These are phyloP conservation scores for Boeremia exigua DNA, from an alignment of 2,329 filamentous ascomycete species.

Conservation along the genomic window DNA sequence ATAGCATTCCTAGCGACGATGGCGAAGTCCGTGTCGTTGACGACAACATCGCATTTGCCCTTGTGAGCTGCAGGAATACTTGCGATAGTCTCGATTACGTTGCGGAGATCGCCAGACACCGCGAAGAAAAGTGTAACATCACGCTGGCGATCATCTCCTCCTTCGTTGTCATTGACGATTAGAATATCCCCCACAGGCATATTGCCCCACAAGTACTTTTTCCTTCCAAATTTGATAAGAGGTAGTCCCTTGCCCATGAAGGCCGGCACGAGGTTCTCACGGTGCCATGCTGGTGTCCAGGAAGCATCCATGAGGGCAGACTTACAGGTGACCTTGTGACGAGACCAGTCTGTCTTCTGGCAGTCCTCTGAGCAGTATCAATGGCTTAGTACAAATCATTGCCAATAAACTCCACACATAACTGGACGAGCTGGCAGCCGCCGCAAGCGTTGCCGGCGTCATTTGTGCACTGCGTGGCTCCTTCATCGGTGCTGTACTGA, in stretches of 20 bases:
- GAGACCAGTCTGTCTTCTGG: no score
- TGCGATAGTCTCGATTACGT: constrained; percentile 51
- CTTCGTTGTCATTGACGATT: constrained; percentile 30
- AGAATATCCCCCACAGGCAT: constrained; percentile 51
- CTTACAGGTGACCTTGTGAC: no score
- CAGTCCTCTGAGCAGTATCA: no score
- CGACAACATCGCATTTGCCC: constrained; percentile 22
- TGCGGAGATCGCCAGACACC: constrained; percentile 55
- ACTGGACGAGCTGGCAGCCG: no score
- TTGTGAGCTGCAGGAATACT: constrained; percentile 40
- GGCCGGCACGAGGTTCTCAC: background rate
- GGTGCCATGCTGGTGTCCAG: background rate
- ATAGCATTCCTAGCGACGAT: constrained; percentile 52
- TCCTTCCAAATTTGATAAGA: background rate
- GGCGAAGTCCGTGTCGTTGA: constrained; percentile 52
- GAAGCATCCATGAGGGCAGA: background rate
- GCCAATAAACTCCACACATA: no score
- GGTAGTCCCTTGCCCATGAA: background rate
- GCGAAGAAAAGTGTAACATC: constrained; percentile 47
- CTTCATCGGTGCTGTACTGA: no score
- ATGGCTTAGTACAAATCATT: no score
- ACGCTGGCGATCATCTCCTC: constrained; percentile 34
- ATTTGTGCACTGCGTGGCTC: no score
- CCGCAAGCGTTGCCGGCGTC: no score
- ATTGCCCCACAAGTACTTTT: constrained; percentile 49